A percentile compares a stretch with the other conserved stretches of the same genome.
These are phyloP conservation scores for Ramichloridium luteum DNA, from an alignment of 2,329 filamentous ascomycete species.

Conservation along the genomic window DNA sequence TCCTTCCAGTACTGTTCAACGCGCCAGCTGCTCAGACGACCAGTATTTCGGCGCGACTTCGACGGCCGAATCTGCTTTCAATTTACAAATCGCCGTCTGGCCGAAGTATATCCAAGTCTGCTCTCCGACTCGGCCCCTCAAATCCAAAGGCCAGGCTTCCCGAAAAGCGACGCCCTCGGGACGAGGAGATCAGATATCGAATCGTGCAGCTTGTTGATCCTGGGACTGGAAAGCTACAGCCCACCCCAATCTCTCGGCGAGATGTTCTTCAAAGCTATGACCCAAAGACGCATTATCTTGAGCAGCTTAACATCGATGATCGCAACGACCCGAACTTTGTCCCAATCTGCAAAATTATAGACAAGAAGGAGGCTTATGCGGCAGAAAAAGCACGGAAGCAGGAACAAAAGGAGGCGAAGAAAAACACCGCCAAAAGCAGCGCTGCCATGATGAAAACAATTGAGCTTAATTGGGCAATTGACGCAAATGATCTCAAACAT, in stretches of 20 bases:
- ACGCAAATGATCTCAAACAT: constrained; percentile 59
- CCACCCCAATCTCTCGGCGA: constrained; percentile 13
- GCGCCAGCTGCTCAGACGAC: constrained; percentile 5
- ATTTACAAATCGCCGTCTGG: not conserved
- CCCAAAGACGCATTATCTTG: constrained; percentile 37
- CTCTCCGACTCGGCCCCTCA: constrained; percentile 15
- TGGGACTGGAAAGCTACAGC: constrained; percentile 9
- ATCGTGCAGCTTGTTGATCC: constrained; percentile 34
- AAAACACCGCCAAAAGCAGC: constrained; percentile 29
- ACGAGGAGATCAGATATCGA: constrained; percentile 38
- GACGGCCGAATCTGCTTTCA: constrained; percentile 11
- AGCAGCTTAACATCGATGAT: constrained; percentile 32
- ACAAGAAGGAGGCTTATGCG: constrained; percentile 42
- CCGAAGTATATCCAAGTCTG: constrained; percentile 10
- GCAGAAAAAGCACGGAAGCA: constrained; percentile 32
- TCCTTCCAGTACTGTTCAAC: constrained; percentile 23
- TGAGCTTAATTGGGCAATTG: constrained; percentile 87
- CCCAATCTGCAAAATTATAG: constrained; percentile 60
- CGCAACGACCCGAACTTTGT: constrained; percentile 25
- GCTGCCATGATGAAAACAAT: constrained; percentile 53
- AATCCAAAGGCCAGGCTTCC: constrained; percentile 26
- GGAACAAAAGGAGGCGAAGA: constrained; percentile 33
- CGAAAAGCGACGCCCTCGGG: constrained; percentile 30
- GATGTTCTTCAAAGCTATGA: constrained; percentile 36
- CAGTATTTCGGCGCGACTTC: constrained; percentile 15